A percentile compares a stretch with the other conserved stretches of the same genome.
Conservation (phyloP, 352 stramenopile species). For the Globisporangium spiculum region DNA sequence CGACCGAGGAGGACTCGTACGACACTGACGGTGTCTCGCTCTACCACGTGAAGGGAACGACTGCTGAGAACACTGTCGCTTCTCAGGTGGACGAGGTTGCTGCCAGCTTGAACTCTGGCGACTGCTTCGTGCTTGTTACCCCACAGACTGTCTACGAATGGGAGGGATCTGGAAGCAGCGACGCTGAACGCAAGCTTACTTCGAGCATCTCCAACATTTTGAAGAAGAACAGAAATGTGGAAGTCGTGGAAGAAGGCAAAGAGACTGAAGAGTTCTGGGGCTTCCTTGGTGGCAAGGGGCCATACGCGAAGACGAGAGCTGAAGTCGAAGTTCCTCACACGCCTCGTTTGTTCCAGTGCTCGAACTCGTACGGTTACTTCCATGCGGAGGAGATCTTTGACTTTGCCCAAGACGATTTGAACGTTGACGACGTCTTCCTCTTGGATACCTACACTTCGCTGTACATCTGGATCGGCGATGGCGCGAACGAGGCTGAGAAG, state of each 20-base stretch:
- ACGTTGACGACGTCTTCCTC: slow-evolving; percentile 90
- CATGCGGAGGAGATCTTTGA: slow-evolving; percentile 80
- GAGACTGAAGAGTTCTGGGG: slow-evolving; percentile 82
- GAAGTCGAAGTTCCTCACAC: slow-evolving; percentile 67
- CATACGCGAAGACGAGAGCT: slow-evolving; percentile 68
- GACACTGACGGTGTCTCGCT: slow-evolving; percentile 84
- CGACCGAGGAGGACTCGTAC: slow-evolving; percentile 79
- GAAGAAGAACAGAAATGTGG: slow-evolving; percentile 49
- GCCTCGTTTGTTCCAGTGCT: slow-evolving; percentile 89
- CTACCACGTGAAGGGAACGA: slow-evolving; percentile 91
- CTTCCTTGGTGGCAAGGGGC: slow-evolving; percentile 76
- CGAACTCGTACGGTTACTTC: slow-evolving; percentile 87
- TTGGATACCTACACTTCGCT: slow-evolving; percentile 88
- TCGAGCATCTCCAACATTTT: slow-evolving; percentile 58
- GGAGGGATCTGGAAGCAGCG: slow-evolving; percentile 64
- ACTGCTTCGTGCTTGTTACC: slow-evolving; percentile 85
- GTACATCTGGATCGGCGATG: slow-evolving; percentile 89
- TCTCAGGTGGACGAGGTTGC: slow-evolving; percentile 79
- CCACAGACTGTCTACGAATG: slow-evolving; percentile 73
- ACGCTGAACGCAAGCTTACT: slow-evolving; percentile 58
- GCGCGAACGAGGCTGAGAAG: slow-evolving; percentile 77
- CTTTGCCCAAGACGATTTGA: slow-evolving; percentile 91
- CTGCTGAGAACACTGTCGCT: slow-evolving; percentile 80
- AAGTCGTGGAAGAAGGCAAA: slow-evolving; percentile 51
- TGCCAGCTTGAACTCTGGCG: slow-evolving; percentile 84